Evolutionary conservation across 1,284 basidiomycete species (phyloP), one percentile per base, ranked within the genome.

Genomic region (Sporisorium exsertum): DNA sequence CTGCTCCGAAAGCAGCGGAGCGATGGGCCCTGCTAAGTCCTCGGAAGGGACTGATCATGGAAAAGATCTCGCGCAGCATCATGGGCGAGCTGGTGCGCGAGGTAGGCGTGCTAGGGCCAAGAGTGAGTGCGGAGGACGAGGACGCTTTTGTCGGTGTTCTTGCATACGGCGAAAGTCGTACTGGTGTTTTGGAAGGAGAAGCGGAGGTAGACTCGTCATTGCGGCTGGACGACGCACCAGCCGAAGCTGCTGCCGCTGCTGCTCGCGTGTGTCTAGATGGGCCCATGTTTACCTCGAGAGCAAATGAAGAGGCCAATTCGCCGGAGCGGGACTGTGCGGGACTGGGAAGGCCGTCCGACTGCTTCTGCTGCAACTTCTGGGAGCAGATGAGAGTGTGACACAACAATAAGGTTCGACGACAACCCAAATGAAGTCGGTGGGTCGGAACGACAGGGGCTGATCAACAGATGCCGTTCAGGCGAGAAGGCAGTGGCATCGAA

Each of bases 41-140:
- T 0, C 74, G 54, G 58, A 77, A 77, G 45, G 74, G 74, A 47
- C 74, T 77, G 60, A 73, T 77, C 59, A 77, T 72, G 6, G 62
- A 64, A 37, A 77, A 70, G 54, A 77, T 67, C 53, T 72, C 74
- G 13, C 63, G 58, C 56, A 77, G 45, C 70, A 77, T 77, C 62
- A 64, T 70, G 24, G 74, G 74, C 35, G 74, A 77, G 45, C 22
- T 67, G 15, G 66, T 74, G 26, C 60, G 58, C 22, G 72, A 71
- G 6, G 66, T 66, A 10, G 74, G 70, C 24, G 74, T 69, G 49
- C 58, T 59, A 15, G 64, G 70, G 27, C 58, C 74, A 32, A 65
- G 24, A 12, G 53, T 50, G 45, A 49, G 56, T n/a, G 58, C 24
- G 2, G 73, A 61, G 2, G 65, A 52, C n/a, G 73, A 50, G 1